These are phyloP conservation scores for Sugiyamaella paludigena DNA, from an alignment of 1,139 yeast species.

Conservation along the genomic window DNA sequence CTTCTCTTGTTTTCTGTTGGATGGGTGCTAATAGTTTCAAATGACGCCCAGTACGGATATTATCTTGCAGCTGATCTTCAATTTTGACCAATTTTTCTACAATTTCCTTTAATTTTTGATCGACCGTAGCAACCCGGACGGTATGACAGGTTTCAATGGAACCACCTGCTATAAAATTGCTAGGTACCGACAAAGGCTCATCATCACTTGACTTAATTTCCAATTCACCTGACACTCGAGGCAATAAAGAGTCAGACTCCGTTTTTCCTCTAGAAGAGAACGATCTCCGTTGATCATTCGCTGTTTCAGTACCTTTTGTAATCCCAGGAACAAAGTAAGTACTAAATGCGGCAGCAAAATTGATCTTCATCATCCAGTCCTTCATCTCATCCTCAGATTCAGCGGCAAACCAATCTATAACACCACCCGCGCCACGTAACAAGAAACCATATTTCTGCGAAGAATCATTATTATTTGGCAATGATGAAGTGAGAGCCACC, in stretches of 20 bases:
- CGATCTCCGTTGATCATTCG: conserved; percentile 16
- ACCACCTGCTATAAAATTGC: no score
- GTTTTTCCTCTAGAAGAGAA: neutral
- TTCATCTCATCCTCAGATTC: conserved; percentile 41
- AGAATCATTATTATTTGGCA: conserved; percentile 11
- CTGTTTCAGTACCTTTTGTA: conserved; percentile 14
- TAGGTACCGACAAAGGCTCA: no score
- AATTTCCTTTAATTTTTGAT: conserved; percentile 36
- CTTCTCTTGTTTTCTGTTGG: conserved; percentile 49
- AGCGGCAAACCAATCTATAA: conserved; percentile 40
- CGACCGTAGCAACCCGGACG: conserved; percentile 22
- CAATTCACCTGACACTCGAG: neutral
- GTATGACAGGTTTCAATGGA: conserved; percentile 3
- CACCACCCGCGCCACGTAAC: conserved; percentile 36
- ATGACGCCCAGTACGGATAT: conserved; percentile 41
- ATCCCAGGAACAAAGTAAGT: conserved; percentile 33
- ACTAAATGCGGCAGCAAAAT: conserved; percentile 52
- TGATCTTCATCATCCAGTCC: conserved; percentile 58
- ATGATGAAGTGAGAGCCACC: conserved; percentile 35
- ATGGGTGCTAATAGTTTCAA: conserved; percentile 52
- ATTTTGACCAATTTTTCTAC: conserved; percentile 36
- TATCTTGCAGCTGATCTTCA: conserved; percentile 38
- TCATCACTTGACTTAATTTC: neutral
- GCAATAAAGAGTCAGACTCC: conserved; percentile 12
- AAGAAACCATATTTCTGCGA: conserved; percentile 29